phyloP scores from a whole-genome alignment of 208 protist genomes.

The Trichomonas tenax region DNA sequence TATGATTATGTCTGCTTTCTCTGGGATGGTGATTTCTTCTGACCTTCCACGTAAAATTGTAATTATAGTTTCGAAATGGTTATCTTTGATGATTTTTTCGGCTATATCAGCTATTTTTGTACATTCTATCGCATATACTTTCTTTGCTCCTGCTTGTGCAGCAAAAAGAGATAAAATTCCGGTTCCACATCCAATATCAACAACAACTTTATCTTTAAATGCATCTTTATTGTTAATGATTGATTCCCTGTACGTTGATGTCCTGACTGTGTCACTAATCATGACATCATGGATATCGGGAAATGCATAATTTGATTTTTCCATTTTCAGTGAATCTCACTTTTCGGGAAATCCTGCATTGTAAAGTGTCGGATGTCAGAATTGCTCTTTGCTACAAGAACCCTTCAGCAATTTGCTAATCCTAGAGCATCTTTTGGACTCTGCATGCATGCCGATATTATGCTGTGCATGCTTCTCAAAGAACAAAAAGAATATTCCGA shows the following conservation, averaged over 20 bases:
- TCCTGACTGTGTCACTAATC: slow-evolving; percentile 89
- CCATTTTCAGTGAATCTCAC: neutral
- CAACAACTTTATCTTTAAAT: slow-evolving; percentile 72
- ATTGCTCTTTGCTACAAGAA: no score
- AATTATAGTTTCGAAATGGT: slow-evolving; percentile 52
- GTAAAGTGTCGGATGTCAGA: no score
- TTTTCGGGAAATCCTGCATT: no score
- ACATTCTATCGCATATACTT: slow-evolving; percentile 66
- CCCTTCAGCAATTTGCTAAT: no score
- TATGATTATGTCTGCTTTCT: slow-evolving; percentile 46
- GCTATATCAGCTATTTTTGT: slow-evolving; percentile 11
- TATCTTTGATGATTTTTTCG: slow-evolving; percentile 46
- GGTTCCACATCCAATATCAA: slow-evolving; percentile 84
- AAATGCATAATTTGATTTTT: neutral
- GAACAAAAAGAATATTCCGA: no score
- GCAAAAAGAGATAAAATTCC: slow-evolving; percentile 89
- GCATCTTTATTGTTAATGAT: slow-evolving; percentile 75
- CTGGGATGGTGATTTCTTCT: slow-evolving; percentile 31
- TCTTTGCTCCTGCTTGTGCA: slow-evolving; percentile 68
- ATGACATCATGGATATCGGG: slow-evolving; percentile 65
- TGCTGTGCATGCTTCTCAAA: no score
- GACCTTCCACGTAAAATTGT: slow-evolving; percentile 34
- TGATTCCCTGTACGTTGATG: slow-evolving; percentile 74
- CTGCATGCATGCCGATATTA: no score
- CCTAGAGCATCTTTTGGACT: no score